A percentile compares a stretch with the other conserved stretches of the same genome.
These are phyloP conservation scores for Kazachstania sp. DNA, from an alignment of 1,139 yeast genomes.

Conservation along the genomic window DNA sequence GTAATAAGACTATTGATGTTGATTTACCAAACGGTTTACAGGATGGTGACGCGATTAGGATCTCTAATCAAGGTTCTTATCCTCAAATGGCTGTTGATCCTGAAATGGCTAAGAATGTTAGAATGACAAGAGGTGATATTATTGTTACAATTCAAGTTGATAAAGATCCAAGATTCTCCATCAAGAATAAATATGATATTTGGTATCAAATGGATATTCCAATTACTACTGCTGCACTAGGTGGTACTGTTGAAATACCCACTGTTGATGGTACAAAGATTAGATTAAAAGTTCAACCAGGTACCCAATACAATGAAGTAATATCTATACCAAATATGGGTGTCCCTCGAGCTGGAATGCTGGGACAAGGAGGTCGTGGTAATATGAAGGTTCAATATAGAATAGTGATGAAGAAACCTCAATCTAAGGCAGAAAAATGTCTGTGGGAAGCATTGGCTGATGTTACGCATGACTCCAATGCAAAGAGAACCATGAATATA, in stretches of 20 bases:
- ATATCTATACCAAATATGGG: conserved; percentile 83
- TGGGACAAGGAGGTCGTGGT: conserved; percentile 49
- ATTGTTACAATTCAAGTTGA: conserved; percentile 70
- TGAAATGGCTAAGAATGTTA: conserved; percentile 33
- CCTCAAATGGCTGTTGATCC: conserved; percentile 66
- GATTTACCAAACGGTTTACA: conserved; percentile 84
- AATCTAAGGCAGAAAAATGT: conserved; percentile 84
- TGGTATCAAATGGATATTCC: conserved; percentile 60
- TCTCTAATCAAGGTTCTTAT: conserved; percentile 86
- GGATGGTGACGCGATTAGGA: conserved; percentile 78
- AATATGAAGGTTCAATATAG: conserved; percentile 69
- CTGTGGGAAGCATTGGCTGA: conserved; percentile 91
- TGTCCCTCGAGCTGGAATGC: conserved; percentile 46
- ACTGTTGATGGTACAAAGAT: conserved; percentile 71
- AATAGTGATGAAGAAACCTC: conserved; percentile 65
- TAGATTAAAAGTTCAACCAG: conserved; percentile 75
- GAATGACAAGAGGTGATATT: conserved; percentile 74
- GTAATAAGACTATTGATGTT: conserved; percentile 59
- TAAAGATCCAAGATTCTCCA: conserved; percentile 61
- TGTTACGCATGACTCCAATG: conserved; percentile 69
- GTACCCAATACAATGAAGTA: conserved; percentile 70
- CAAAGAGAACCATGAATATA: conserved; percentile 44
- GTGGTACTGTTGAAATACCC: conserved; percentile 83
- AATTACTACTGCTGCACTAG: conserved; percentile 94
- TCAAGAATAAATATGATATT: conserved; percentile 46